phyloP scores from a whole-genome alignment of 2,329 filamentous ascomycete species.

The Lasiodiplodia hormozganensis region DNA sequence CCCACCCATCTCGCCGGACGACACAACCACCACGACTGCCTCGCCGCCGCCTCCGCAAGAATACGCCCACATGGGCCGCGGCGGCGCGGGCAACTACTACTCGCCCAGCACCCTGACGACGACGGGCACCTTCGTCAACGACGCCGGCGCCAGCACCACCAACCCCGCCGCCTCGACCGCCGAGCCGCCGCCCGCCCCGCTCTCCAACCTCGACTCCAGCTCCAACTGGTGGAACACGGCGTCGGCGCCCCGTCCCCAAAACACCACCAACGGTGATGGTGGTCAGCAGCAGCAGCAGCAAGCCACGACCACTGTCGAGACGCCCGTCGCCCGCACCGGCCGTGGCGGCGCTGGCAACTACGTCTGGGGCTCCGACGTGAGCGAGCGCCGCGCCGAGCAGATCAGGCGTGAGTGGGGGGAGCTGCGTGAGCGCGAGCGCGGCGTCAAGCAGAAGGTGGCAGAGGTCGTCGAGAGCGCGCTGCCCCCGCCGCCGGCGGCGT shows the following conservation, averaged over 20 bases:
- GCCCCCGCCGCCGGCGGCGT: constrained; percentile 48
- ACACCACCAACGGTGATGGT: neutral
- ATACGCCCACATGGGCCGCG: constrained; percentile 54
- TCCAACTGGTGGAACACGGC: constrained; percentile 22
- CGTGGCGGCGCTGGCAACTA: constrained; percentile 58
- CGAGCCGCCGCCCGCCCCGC: constrained; percentile 18
- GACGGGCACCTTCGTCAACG: constrained; percentile 46
- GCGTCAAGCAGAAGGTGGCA: constrained; percentile 46
- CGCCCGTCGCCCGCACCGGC: constrained; percentile 46
- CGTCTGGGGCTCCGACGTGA: constrained; percentile 40
- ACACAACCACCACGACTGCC: constrained; percentile 31
- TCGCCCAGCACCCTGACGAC: constrained; percentile 48
- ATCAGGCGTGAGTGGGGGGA: constrained; percentile 34
- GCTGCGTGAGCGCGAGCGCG: constrained; percentile 36
- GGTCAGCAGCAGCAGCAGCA: constrained; percentile 30
- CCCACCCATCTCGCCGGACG: constrained; percentile 33
- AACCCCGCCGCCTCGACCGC: constrained; percentile 10
- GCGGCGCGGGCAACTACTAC: constrained; percentile 57
- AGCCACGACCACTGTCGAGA: constrained; percentile 39
- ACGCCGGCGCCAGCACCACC: neutral
- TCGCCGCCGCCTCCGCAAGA: constrained; percentile 38
- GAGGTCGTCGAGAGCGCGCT: constrained; percentile 50
- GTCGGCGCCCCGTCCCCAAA: too few relatives aligned
- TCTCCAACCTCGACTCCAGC: constrained; percentile 30
- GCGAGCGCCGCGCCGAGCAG: constrained; percentile 15